Evolutionary conservation across 2,329 filamentous ascomycete species (phyloP), one percentile per base, ranked within the genome.

Genomic region (Fusarium sp.): DNA sequence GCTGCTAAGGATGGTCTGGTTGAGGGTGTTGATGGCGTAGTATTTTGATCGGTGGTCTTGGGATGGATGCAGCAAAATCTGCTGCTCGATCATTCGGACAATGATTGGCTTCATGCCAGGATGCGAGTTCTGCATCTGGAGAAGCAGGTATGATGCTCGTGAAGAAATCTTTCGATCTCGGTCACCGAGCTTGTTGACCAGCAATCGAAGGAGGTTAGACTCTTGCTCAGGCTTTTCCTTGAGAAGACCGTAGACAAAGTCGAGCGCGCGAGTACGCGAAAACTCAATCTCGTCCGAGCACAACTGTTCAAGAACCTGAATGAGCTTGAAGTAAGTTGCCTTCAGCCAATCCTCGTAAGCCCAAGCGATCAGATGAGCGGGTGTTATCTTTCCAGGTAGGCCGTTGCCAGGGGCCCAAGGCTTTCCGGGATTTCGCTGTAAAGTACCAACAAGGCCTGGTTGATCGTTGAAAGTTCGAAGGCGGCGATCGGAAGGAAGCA

Each of bases 211-310:
- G 68, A 99, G 83, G 78, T 99, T 99, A 58, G 95, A 92, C 80
- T 99, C 96, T 78, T 99, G 96, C 80, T 99, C 96, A 0, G 96
- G 95, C 82, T 97, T 99, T 79, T 97, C 94, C 79, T 94, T 96
- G 66, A 99, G 83, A 41, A 99, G 84, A 69, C 95, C 94, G 78
- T 91, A 98, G 40, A 98, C 91, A 75, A 97, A 97, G 71, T 94
- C 96, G 46, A 99, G 87, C 6, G 95, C 92, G 71, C 93, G 90
- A 51, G 91, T 92, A 65, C 97, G 91, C 42, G 97, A 94, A 80
- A 95, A 98, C 77, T 97, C 93, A 57, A 99, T 92, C 82, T 98
- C 96, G 74, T 99, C 96, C 58, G 92, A 93, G 79, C 93, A 97
- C 93, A 96, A 98, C 14, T 89, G 87, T 79, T 99, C 96, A 18